phyloP scores from a whole-genome alignment of 495 filamentous ascomycete genomes.

The Penicillium macrosclerotiorum region DNA sequence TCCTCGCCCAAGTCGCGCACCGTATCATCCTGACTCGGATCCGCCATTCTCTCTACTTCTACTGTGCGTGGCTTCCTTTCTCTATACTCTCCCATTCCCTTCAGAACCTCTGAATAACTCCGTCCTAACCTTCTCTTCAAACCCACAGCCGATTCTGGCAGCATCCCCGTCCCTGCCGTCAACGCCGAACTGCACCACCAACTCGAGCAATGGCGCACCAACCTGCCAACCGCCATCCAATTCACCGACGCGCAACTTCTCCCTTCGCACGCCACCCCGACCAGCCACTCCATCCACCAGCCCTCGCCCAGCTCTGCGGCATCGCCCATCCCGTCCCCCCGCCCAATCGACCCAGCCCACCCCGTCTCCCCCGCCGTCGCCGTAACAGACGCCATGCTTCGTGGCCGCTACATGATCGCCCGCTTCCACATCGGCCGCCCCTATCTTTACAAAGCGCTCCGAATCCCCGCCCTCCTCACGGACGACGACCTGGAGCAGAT shows the following conservation, averaged over 20 bases:
- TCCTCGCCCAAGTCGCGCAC: conserved; percentile 49
- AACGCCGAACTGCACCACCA: conserved; percentile 46
- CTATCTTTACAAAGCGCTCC: conserved; percentile 48
- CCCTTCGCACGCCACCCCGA: conserved; percentile 14
- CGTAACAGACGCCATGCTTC: conserved; percentile 48
- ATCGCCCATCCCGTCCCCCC: conserved; percentile 25
- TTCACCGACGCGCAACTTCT: conserved; percentile 31
- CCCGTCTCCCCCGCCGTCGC: conserved; percentile 39
- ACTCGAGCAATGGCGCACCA: conserved; percentile 47
- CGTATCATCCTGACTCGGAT: conserved; percentile 49
- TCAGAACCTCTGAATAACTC: too few relatives aligned
- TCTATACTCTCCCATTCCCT: too few relatives aligned
- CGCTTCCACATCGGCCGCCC: conserved; percentile 50
- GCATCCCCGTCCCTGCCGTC: conserved; percentile 45
- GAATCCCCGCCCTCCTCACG: conserved; percentile 35
- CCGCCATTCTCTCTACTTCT: conserved; percentile 48
- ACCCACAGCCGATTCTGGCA: conserved; percentile 45
- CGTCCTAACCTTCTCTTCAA: too few relatives aligned
- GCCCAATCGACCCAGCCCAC: conserved; percentile 18
- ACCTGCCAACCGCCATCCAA: conserved; percentile 42
- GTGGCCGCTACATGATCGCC: conserved; percentile 43
- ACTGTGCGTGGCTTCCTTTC: too few relatives aligned
- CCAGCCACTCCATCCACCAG: conserved; percentile 14
- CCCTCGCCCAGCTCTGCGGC: conserved; percentile 24
- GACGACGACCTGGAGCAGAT: conserved; percentile 48